Conservation (phyloP, 2,329 filamentous ascomycete genomes). For the Plectosphaerella cucumerina region DNA sequence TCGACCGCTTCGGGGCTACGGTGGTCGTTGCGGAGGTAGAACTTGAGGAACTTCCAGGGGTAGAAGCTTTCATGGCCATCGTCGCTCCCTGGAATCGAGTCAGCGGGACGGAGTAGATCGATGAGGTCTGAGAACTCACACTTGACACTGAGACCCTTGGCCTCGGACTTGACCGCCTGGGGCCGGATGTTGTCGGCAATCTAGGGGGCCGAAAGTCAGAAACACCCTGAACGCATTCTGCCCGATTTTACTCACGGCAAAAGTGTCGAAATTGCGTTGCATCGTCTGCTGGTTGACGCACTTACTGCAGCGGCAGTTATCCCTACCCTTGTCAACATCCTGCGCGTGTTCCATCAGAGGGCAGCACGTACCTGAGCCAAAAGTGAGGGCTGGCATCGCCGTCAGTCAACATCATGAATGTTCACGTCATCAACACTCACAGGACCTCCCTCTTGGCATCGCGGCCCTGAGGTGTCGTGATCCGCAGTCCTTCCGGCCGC, state of each 20-base stretch:
- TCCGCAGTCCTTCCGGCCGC: conserved; percentile 5
- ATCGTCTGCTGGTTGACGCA: conserved; percentile 38
- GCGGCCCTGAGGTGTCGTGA: conserved; percentile 1
- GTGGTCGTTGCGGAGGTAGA: conserved; percentile 32
- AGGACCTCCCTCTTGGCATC: conserved; percentile 8
- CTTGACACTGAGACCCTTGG: conserved; percentile 25
- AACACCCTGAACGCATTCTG: too few relatives aligned
- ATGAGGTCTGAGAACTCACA: conserved; percentile 19
- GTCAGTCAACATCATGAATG: neutral
- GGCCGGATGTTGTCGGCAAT: conserved; percentile 25
- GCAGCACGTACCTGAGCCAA: conserved; percentile 11
- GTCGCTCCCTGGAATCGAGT: conserved; percentile 50
- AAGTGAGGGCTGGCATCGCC: conserved; percentile 9
- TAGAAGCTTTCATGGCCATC: conserved; percentile 69
- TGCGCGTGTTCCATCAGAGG: too few relatives aligned
- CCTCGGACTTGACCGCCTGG: conserved; percentile 18
- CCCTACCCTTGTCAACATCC: conserved; percentile 19
- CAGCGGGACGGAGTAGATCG: neutral
- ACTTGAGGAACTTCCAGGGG: conserved; percentile 55
- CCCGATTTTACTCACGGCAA: conserved; percentile 21
- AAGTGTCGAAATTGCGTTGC: conserved; percentile 38
- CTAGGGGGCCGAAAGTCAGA: conserved; percentile 13
- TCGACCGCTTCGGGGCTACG: conserved; percentile 26
- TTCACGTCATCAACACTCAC: conserved; percentile 6
- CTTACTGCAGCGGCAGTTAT: conserved; percentile 36